These are phyloP conservation scores for Lipomyces lipofer DNA, from an alignment of 805 yeast species.

Conservation along the genomic window DNA sequence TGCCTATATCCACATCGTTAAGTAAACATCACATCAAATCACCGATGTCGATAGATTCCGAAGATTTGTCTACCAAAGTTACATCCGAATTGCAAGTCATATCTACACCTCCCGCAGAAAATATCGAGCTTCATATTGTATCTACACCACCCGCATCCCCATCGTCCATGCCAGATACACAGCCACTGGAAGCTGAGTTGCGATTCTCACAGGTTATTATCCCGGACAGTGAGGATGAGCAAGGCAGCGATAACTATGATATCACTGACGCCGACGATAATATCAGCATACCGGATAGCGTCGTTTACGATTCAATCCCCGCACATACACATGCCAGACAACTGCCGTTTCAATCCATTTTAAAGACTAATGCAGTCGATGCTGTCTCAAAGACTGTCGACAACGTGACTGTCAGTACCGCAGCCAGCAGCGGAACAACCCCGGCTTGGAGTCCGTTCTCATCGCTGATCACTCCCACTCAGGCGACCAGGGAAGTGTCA, in stretches of 20 bases:
- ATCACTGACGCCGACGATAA: background rate
- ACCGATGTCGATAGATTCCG: background rate
- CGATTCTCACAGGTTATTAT: background rate
- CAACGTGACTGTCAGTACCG: background rate
- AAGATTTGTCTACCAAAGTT: background rate
- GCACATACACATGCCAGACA: background rate
- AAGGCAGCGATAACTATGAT: background rate
- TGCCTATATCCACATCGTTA: too few relatives aligned
- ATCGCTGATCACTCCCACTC: background rate
- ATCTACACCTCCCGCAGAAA: background rate
- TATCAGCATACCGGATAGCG: background rate
- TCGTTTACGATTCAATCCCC: too few relatives aligned
- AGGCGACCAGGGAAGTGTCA: background rate
- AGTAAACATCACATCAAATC: background rate
- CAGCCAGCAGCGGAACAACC: background rate
- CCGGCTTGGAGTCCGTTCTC: background rate
- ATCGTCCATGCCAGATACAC: background rate
- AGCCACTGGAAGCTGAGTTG: background rate
- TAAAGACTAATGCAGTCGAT: background rate
- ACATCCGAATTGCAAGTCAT: background rate
- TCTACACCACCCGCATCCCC: background rate
- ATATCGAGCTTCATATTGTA: background rate
- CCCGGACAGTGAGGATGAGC: constrained; percentile 17
- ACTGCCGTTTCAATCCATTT: background rate
- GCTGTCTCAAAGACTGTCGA: background rate